Percentiles rank a stretch among this genome's conserved stretches.
Conservation (phyloP, 192 early-diverging fungal species). For the Phycomyces blakesleeanus region DNA sequence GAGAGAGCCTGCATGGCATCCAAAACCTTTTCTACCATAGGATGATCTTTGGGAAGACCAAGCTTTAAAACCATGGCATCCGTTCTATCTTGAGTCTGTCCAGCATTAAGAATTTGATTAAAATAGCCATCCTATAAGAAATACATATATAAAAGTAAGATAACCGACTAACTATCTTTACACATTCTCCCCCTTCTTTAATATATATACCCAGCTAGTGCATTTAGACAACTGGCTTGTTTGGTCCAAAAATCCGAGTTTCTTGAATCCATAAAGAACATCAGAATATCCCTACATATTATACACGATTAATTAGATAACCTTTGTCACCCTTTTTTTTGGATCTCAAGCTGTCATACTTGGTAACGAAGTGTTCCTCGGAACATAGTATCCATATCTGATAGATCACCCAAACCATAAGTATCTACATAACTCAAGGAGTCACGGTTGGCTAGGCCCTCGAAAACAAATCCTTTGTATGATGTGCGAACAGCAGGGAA, state of each 20-base stretch:
- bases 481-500: constrained; percentile 71
- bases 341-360: constrained; percentile 15
- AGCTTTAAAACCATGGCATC: constrained; percentile 37
- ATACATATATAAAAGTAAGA: background rate
- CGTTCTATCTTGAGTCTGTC: constrained; percentile 6
- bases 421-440: constrained; percentile 82
- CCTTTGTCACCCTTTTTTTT: background rate
- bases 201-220: constrained; percentile 40
- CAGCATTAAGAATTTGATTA: constrained; percentile 29
- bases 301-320: background rate
- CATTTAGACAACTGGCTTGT: constrained; percentile 28
- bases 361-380: constrained; percentile 90
- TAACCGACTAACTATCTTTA: no score
- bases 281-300: constrained; percentile 75
- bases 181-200: background rate
- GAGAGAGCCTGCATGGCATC: constrained; percentile 31
- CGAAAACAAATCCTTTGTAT: constrained; percentile 85
- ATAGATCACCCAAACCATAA: constrained; percentile 73
- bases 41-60: constrained; percentile 33
- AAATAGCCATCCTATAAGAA: constrained; percentile 40
- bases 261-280: constrained; percentile 75
- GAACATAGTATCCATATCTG: constrained; percentile 85
- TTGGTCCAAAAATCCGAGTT: constrained; percentile 73
- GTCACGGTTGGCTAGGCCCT: constrained; percentile 94
- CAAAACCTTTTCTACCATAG: constrained; percentile 48